Base-by-base conservation (phyloP, 176 grass and related monocot species). In the Aegilops longissima region DNA sequence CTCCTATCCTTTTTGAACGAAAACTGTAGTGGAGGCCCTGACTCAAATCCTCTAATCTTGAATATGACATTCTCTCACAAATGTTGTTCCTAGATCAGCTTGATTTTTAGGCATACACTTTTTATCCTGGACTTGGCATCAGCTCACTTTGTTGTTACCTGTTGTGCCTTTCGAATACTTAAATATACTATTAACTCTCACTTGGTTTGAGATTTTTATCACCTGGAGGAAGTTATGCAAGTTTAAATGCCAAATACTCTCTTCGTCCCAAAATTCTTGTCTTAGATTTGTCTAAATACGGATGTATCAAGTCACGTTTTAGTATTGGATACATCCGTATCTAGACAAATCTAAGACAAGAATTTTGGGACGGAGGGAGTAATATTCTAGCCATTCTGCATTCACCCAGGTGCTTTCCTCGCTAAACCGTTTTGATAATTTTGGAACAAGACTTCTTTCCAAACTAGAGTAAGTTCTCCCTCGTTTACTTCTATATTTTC, bases 381-480 rank as follows among this genome's bases (percentile, higher is more conserved):
- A 62, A 54, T 33, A 61, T 74, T 63, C 69, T 70, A 66, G 9
- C 17, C 70, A 40, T 80, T 90, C 76, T 85, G 5, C 84, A 81
- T 77, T 61, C 25, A 49, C 73, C 44, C 88, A 98, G 96, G 96
- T 95, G 35, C 63, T 98, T 84, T 94, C 92, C 44, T 98, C 96
- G 84, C 85, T 98, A 79, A 98, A 92, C 84, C 51, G 76, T 66
- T 84, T 98, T 64, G 85, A 92, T 70, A 92, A 89, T 88, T 89
- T 84, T 66, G 82, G 80, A 73, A 89, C 93, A 82, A 93, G 93
- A 89, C 79, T 98, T 82, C 47, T 95, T 25, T 91, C 88, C 56
- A 98, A 98, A 98, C 54, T 93, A 62, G 80, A 95, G 96, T 98
- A 88, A 85, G 79, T 84, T 81, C 24, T 82, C 35, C 33, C 61